Conservation (phyloP, 2,329 filamentous ascomycete genomes). For the Neopestalotiopsis sp. region DNA sequence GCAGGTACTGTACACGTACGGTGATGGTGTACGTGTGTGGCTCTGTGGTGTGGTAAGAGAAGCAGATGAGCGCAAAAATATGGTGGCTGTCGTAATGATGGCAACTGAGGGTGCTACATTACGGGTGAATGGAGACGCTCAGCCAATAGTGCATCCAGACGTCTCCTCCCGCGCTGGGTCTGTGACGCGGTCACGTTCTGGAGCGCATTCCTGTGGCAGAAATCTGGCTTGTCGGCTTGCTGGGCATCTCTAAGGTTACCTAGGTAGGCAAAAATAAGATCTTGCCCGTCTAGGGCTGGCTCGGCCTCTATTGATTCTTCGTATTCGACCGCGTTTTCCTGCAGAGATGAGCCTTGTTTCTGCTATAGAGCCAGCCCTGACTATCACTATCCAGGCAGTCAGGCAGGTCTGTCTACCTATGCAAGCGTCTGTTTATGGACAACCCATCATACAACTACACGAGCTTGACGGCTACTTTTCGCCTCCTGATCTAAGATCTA, state of each 20-base stretch:
- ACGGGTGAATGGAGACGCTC: conserved; percentile 13
- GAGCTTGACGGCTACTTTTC: neutral
- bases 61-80: neutral
- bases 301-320: neutral
- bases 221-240: neutral
- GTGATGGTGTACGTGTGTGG: neutral
- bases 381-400: neutral
- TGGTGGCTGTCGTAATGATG: conserved; percentile 13
- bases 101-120: conserved; percentile 5
- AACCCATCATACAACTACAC: neutral
- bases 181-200: conserved; percentile 9
- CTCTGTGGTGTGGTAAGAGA: neutral
- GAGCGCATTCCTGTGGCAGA: neutral
- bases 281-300: neutral
- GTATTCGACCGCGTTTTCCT: conserved; percentile 5
- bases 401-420: neutral
- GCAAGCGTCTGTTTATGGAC: no score
- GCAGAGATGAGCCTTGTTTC: conserved; percentile 1
- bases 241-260: neutral
- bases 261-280: neutral
- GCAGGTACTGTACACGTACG: neutral
- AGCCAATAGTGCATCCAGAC: neutral
- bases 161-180: neutral
- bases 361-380: neutral
- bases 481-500: neutral